These are phyloP conservation scores for Trametes cinnabarina DNA, from an alignment of 768 basidiomycete genomes.

Conservation along the genomic window DNA sequence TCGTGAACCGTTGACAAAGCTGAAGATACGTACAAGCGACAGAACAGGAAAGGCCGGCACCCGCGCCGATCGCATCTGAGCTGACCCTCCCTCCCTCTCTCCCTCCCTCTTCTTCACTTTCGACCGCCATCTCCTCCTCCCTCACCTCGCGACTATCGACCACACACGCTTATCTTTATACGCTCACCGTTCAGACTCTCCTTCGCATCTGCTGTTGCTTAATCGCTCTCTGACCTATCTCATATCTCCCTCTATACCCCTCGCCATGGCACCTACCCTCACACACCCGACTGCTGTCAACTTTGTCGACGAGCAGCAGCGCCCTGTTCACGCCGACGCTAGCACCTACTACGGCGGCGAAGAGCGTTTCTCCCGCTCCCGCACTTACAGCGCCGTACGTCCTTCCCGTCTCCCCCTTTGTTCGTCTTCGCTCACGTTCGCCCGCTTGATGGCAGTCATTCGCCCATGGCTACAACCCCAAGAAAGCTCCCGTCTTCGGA, in stretches of 20 bases:
- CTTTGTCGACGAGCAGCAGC: conserved; percentile 62
- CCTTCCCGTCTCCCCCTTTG: neutral
- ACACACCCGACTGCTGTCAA: conserved; percentile 62
- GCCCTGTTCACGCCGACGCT: conserved; percentile 62
- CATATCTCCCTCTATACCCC: conserved; percentile 2
- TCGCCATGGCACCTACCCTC: conserved; percentile 60
- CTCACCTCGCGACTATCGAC: neutral
- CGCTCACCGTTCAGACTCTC: too few species aligned
- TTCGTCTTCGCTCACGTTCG: neutral
- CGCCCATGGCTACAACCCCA: conserved; percentile 52
- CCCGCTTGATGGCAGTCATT: conserved; percentile 22
- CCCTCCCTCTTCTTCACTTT: neutral
- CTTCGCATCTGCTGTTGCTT: neutral
- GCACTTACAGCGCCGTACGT: conserved; percentile 86
- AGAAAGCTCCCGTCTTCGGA: conserved; percentile 67
- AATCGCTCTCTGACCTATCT: neutral
- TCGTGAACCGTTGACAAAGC: neutral
- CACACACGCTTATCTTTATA: conserved; percentile 11
- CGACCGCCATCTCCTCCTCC: neutral
- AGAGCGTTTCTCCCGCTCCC: conserved; percentile 75
- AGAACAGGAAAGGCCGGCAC: neutral
- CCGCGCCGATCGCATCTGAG: neutral
- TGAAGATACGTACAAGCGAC: too few species aligned
- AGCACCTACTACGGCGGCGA: conserved; percentile 80
- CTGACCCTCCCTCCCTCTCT: neutral